Evolutionary conservation across 2,329 filamentous ascomycete genomes (phyloP).

Genomic region (Botrytis fragariae): DNA sequence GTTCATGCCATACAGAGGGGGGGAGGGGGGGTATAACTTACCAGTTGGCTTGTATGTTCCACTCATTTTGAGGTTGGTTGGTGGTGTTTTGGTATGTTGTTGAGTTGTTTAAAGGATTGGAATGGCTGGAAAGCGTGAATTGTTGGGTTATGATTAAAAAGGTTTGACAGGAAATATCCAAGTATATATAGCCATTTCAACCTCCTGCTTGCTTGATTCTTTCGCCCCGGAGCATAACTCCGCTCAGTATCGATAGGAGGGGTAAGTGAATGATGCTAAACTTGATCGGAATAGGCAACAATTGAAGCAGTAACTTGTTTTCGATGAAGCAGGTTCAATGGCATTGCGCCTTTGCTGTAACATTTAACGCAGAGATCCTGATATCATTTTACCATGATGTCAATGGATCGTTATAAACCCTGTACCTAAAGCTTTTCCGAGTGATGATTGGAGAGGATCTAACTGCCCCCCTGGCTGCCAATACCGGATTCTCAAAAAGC

Average conservation of each 20-base stretch:
- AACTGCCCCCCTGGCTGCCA: not conserved
- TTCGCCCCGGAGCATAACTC: not conserved
- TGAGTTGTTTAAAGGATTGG: not conserved
- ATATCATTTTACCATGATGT: not conserved
- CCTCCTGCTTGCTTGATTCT: not conserved
- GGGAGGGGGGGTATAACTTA: not conserved
- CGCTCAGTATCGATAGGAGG: not conserved
- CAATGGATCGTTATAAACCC: not conserved
- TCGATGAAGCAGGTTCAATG: not conserved
- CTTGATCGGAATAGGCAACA: not conserved
- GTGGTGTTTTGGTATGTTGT: not conserved
- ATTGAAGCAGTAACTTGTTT: not conserved
- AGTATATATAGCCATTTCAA: slow-evolving; percentile 6
- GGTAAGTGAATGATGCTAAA: not conserved
- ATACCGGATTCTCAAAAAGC: not conserved
- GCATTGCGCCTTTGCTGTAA: not conserved
- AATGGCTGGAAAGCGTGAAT: not conserved
- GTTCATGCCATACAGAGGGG: not conserved
- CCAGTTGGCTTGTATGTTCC: slow-evolving; percentile 27
- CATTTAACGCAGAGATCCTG: not conserved
- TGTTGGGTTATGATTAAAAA: not conserved
- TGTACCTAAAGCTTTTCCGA: not conserved
- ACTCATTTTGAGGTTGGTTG: slow-evolving; percentile 24
- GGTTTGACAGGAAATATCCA: not conserved
- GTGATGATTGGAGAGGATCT: not conserved